A percentile compares a stretch with the other conserved stretches of the same genome.
Evolutionary conservation across 768 basidiomycete species (phyloP).

Genomic region (Podaxis pistillaris): DNA sequence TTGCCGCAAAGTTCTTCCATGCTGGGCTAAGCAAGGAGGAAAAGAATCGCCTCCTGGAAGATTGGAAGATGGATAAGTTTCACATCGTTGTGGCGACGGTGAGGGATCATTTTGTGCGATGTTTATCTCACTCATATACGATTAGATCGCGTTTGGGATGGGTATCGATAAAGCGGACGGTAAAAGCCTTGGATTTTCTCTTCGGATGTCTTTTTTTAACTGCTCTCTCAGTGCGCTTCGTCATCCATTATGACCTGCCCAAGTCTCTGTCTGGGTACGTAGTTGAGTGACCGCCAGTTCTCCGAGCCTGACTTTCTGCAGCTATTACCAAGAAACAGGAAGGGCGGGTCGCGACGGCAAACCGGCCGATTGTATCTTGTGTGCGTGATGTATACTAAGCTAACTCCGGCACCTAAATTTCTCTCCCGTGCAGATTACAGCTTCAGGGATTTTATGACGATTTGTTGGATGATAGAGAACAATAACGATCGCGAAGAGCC

Average conservation of each 20-base stretch:
- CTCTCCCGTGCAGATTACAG: conserved; percentile 47
- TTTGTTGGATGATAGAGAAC: conserved; percentile 62
- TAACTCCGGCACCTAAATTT: not conserved
- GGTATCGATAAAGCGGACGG: conserved; percentile 88
- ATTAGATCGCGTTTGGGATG: conserved; percentile 94
- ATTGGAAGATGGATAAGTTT: conserved; percentile 73
- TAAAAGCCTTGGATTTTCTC: conserved; percentile 25
- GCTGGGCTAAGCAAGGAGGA: conserved; percentile 69
- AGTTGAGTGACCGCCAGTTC: not conserved
- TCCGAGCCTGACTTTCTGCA: conserved; percentile 25
- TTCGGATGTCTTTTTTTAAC: not conserved
- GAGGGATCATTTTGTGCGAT: conserved; percentile 20
- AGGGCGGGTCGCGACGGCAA: conserved; percentile 91
- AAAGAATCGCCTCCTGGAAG: conserved; percentile 56
- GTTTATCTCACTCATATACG: not conserved
- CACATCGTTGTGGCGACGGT: conserved; percentile 94
- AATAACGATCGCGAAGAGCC: conserved; percentile 33
- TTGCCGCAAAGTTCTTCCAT: conserved; percentile 82
- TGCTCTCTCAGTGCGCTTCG: conserved; percentile 69
- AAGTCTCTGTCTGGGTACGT: conserved; percentile 80
- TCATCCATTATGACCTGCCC: conserved; percentile 85
- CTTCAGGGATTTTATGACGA: conserved; percentile 53
- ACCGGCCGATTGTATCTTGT: conserved; percentile 82
- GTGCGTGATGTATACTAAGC: conserved; percentile 42
- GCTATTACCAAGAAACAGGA: conserved; percentile 95